These are phyloP conservation scores for Cornus florida DNA, from an alignment of 148 eudicot species.

Conservation along the genomic window DNA sequence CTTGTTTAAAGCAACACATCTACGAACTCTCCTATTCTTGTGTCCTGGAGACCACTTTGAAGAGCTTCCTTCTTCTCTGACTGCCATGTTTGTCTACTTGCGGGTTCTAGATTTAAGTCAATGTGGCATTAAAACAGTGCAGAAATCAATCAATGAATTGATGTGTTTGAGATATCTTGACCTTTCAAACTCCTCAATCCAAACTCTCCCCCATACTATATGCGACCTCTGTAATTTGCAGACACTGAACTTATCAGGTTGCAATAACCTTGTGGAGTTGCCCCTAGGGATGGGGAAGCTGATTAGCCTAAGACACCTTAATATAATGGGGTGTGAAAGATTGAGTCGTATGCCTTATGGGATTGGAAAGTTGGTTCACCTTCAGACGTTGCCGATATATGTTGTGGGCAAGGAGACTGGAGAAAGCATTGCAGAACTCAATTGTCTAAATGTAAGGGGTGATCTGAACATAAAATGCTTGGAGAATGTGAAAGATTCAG, in stretches of 20 bases:
- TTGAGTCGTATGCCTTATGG: constrained; percentile 7
- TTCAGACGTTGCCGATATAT: constrained; percentile 18
- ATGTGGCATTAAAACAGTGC: neutral
- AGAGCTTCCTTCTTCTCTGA: neutral
- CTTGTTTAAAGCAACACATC: constrained; percentile 8
- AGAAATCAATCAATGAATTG: constrained; percentile 10
- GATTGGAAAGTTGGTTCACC: constrained; percentile 7
- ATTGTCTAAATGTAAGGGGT: constrained; percentile 12
- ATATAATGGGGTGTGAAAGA: constrained; percentile 1
- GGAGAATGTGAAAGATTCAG: constrained; percentile 5
- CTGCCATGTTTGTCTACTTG: constrained; percentile 12
- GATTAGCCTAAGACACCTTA: constrained; percentile 17
- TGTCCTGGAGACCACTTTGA: neutral
- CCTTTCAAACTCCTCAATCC: constrained; percentile 14
- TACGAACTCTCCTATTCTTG: constrained; percentile 19
- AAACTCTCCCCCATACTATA: constrained; percentile 10
- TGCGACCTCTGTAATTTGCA: constrained; percentile 14
- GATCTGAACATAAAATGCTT: constrained; percentile 16
- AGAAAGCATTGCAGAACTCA: constrained; percentile 15
- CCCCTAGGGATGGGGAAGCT: constrained; percentile 13
- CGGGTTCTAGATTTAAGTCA: constrained; percentile 16
- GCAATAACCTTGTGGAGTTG: constrained; percentile 11
- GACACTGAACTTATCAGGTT: constrained; percentile 10
- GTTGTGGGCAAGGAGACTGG: neutral
- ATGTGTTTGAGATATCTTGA: constrained; percentile 16